phyloP scores from a whole-genome alignment of 768 basidiomycete species.

The Naganishia vishniacii region DNA sequence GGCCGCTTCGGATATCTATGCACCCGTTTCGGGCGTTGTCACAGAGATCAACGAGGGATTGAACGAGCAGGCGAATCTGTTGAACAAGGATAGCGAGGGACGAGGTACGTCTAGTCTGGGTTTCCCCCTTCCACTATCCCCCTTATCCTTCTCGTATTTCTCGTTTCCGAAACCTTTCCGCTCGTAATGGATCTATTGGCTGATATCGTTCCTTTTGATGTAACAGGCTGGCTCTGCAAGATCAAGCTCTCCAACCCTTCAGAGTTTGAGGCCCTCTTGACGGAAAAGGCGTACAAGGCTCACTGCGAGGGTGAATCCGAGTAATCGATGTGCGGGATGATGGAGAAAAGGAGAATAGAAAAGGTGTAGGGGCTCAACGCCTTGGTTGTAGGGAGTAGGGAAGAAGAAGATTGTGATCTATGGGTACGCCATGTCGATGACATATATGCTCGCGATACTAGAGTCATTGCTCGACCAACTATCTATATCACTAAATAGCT shows the following conservation, averaged over 20 bases:
- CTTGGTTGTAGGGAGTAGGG: not conserved
- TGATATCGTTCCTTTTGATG: no score
- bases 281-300: conserved; percentile 67
- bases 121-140: not conserved
- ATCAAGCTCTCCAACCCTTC: conserved; percentile 69
- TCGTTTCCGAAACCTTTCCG: not conserved
- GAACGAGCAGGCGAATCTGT: conserved; percentile 62
- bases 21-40: conserved; percentile 81
- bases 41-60: conserved; percentile 71
- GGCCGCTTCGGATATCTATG: conserved; percentile 92
- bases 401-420: no score
- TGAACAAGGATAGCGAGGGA: conserved; percentile 82
- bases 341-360: not conserved
- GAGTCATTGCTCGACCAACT: no score
- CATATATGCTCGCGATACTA: no score
- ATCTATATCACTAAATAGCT: no score
- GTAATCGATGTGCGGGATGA: not conserved
- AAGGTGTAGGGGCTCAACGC: not conserved
- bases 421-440: no score
- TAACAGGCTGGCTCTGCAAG: conserved; percentile 92
- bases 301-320: conserved; percentile 53
- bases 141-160: not conserved
- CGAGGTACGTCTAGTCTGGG: conserved; percentile 57
- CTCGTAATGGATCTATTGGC: no score
- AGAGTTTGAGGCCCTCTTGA: conserved; percentile 74